These are phyloP conservation scores for Ganoderma sinense DNA, from an alignment of 1,284 basidiomycete genomes.

Conservation along the genomic window DNA sequence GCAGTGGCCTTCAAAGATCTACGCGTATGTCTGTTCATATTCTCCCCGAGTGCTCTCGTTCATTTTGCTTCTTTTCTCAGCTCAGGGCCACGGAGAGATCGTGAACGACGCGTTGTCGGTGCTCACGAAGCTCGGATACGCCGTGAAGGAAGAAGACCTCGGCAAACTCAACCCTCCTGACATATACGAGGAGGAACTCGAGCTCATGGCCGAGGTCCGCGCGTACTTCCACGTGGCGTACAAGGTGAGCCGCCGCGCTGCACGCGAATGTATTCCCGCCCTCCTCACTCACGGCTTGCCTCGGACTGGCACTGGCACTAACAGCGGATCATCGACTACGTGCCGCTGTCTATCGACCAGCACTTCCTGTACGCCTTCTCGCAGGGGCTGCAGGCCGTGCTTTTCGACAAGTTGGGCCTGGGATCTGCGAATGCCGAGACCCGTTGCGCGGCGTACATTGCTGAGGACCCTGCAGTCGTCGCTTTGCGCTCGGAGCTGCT, in stretches of 20 bases:
- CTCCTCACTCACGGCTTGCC: no score
- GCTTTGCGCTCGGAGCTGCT: slow-evolving; percentile 45
- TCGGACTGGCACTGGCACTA: slow-evolving; percentile 26
- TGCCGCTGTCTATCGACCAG: slow-evolving; percentile 54
- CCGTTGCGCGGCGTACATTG: slow-evolving; percentile 48
- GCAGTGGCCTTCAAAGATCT: slow-evolving; percentile 18
- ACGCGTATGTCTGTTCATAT: slow-evolving; percentile 9
- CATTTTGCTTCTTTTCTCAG: background rate
- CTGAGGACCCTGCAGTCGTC: slow-evolving; percentile 50
- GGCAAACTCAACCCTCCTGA: slow-evolving; percentile 48
- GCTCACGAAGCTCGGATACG: slow-evolving; percentile 45
- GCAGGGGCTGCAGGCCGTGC: slow-evolving; percentile 42
- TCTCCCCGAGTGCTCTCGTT: background rate
- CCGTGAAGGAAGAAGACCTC: slow-evolving; percentile 45
- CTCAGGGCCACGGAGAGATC: background rate
- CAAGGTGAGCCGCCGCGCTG: slow-evolving; percentile 46
- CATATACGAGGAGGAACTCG: slow-evolving; percentile 49
- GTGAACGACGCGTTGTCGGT: slow-evolving; percentile 37
- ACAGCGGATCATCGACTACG: slow-evolving; percentile 56
- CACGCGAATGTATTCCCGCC: background rate
- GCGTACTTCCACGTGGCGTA: slow-evolving; percentile 60
- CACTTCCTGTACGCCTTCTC: slow-evolving; percentile 50
- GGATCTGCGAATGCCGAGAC: slow-evolving; percentile 44
- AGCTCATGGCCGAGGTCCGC: slow-evolving; percentile 57
- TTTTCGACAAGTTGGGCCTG: slow-evolving; percentile 50